phyloP scores from a whole-genome alignment of 2,329 filamentous ascomycete species.

The Hirsutella thompsonii region DNA sequence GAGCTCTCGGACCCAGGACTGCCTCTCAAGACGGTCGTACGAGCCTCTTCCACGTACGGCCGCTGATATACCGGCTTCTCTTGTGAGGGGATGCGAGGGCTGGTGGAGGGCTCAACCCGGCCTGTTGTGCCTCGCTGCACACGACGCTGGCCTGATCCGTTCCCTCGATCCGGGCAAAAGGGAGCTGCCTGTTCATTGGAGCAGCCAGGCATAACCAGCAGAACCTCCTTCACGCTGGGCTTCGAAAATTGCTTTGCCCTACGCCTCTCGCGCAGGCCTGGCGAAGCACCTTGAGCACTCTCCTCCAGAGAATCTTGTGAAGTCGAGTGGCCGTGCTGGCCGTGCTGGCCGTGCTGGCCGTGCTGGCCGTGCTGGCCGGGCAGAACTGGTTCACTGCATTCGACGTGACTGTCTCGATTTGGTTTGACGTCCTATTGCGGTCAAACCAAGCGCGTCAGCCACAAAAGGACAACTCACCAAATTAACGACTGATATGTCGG shows the following conservation, averaged over 20 bases:
- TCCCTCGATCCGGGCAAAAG: slow-evolving; percentile 11
- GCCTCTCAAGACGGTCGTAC: not conserved
- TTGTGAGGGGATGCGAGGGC: not conserved
- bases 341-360: too few relatives aligned
- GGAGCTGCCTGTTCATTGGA: slow-evolving; percentile 3
- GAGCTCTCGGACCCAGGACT: not conserved
- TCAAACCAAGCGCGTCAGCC: not conserved
- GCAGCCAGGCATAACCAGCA: not conserved
- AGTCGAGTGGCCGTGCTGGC: too few relatives aligned
- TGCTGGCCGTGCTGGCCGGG: too few relatives aligned
- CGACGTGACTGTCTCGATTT: too few relatives aligned
- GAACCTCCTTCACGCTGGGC: not conserved
- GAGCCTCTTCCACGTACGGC: slow-evolving; percentile 8
- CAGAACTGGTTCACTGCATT: not conserved
- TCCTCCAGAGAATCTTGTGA: too few relatives aligned
- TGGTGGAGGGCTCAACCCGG: not conserved
- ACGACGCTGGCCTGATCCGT: slow-evolving; percentile 15
- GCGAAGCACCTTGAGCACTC: too few relatives aligned
- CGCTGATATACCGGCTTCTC: slow-evolving; percentile 4
- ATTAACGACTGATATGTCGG: slow-evolving; percentile 13
- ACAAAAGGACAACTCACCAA: slow-evolving; percentile 9
- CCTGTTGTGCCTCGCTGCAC: slow-evolving; percentile 11
- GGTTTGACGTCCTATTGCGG: not conserved
- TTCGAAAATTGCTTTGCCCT: not conserved
- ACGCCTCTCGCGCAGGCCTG: not conserved